Base-by-base conservation (phyloP, 176 grass and related monocot species). In the Echinochloa phyllopogon region DNA sequence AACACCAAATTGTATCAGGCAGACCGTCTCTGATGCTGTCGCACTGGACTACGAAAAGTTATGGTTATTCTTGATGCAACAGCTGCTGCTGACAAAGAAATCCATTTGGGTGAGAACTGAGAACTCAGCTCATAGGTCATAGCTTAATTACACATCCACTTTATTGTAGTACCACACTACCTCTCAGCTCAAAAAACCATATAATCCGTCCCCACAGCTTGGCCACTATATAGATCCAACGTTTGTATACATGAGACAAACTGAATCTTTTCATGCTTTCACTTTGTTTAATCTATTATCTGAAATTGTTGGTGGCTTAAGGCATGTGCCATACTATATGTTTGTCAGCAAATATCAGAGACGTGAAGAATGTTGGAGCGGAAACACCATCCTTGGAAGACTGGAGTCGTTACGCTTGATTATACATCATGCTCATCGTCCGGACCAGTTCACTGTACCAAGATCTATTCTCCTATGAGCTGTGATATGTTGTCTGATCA, bases 1-100 rank as follows among this genome's bases (percentile, higher is more conserved):
- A 86, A 98, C 95, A 23, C 95, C 95, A 52, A 95, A 95, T 74
- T 98, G 95, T 77, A 90, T 95, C 20, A 82, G 95, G 45, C 93
- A 95, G 84, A 98, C 93, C 6, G 87, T 88, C 24, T 95, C 90
- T 41, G 95, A 98, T 92, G 95, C 95, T 82, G 82, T 98, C 42
- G 91, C 89, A 39, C 52, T 95, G 61, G 93, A 98, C 71, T 98
- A 98, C 66, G 65, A 92, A 68, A 87, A 88, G 87, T 98, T 63
- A 90, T 76, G 0, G 89, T 98, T 71, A 88, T 98, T 82, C 80
- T 67, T 80, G 93, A 98, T 85, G 91, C 93, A 77, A 95, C 96
- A 60, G 93, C 96, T 85, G 96, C 93, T 69, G 89, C 91, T 73
- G 82, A 88, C 21, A 80, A 76, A 83, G 93, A 95, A 78, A 91